A percentile compares a stretch with the other conserved stretches of the same genome.
Evolutionary conservation across 108 stramenopile species (phyloP).

Genomic region (Heterococcus sp.): DNA sequence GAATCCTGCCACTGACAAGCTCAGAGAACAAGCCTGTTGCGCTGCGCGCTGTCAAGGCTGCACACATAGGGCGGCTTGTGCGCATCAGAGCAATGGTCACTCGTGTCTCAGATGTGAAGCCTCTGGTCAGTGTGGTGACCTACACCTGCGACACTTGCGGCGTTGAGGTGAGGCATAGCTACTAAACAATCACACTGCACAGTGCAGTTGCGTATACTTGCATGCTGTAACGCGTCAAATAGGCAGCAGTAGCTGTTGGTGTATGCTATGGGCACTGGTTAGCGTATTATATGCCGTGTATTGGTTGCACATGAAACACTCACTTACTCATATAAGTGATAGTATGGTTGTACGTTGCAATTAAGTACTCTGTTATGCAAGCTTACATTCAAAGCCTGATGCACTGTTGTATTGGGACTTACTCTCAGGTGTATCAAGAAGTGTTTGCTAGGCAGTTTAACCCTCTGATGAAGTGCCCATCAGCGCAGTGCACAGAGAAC

Average conservation of each 20-base stretch:
- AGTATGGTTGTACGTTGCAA: too few relatives aligned
- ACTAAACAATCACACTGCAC: too few relatives aligned
- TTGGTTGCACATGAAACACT: too few relatives aligned
- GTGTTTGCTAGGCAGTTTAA: constrained; percentile 51
- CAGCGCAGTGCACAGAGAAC: constrained; percentile 16
- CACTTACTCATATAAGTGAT: too few relatives aligned
- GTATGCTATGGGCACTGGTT: not conserved
- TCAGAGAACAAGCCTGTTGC: constrained; percentile 26
- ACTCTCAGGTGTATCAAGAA: constrained; percentile 88
- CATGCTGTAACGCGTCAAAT: not conserved
- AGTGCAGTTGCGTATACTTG: not conserved
- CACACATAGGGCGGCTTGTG: constrained; percentile 80
- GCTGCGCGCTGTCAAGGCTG: constrained; percentile 39
- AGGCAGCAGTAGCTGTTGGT: not conserved
- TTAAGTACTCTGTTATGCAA: too few relatives aligned
- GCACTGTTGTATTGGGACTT: too few relatives aligned
- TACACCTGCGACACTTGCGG: constrained; percentile 97
- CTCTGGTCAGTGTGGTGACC: constrained; percentile 84
- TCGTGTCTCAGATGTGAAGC: constrained; percentile 89
- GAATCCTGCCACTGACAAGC: constrained; percentile 8
- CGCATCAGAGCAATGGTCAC: constrained; percentile 87
- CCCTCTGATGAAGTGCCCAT: constrained; percentile 27
- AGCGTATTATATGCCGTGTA: not conserved
- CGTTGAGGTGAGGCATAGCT: constrained; percentile 77
- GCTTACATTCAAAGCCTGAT: too few relatives aligned